Base-by-base conservation (phyloP, 176 grass and related monocot species). In the Triticum monococcum region DNA sequence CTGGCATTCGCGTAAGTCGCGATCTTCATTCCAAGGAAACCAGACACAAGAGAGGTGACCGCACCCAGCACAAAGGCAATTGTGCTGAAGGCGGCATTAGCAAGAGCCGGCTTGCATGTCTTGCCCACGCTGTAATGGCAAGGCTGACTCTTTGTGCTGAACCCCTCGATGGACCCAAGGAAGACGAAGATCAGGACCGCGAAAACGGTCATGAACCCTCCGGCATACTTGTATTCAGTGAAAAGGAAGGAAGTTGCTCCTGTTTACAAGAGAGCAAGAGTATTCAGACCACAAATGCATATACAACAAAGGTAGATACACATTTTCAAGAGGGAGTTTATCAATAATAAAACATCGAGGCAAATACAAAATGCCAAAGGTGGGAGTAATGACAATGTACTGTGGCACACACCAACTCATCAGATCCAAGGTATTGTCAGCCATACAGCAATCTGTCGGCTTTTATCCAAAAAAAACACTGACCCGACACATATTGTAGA, bases 21-120 rank as follows among this genome's bases (percentile, higher is more conserved):
- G 28, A 97, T 97, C 91, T 97, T 97, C 95, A 97, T 97, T 63
- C 95, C 95, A 30, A 97, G 95, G 61, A 97, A 97, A 79, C 95
- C 95, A 86, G 95, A 97, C 36, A 97, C 89, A 41, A 97, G 75
- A 61, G 95, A 97, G 85, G 95, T 97, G 75, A 95, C 38, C 36
- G 90, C 95, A 62, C 95, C 95, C 76, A 97, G 92, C 69, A 95
- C 90, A 13, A 97, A 97, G 54, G 95, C 90, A 20, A 95, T n/a
- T 5, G 95, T 97, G 85, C 95, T 97, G 91, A 97, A 97, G 14
- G 85, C 60, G 45, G 95, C 95, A 87, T 93, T 95, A 24, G 95
- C 95, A 82, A 97, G 92, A 71, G 91, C 95, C 68, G 95, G 92
- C 85, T 97, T 97, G 95, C 95, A 97, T 12, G 45, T 90, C 62